Base-by-base conservation (phyloP, 2,329 filamentous ascomycete species). In the Cordyceps farinosa region DNA sequence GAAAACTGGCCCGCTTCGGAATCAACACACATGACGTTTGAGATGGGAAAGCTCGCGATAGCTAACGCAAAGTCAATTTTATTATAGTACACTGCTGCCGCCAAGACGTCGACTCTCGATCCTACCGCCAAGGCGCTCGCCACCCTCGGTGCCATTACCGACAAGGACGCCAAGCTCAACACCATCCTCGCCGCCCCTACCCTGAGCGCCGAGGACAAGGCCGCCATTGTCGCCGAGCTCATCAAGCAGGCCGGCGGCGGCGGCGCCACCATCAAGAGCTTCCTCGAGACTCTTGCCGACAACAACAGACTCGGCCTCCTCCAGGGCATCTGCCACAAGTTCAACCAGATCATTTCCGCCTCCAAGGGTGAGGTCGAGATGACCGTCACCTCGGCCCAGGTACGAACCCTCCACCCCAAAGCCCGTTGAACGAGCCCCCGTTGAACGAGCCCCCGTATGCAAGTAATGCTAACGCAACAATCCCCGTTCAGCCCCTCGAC, bases 261-360 rank as follows among this genome's bases (percentile, higher is more conserved):
- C 77, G 91, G 90, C 75, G 87, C 91, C 75, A 91, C 93, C 67
- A 82, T 98, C 78, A 92, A 95, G 88, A 96, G 97, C 86, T 93
- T 99, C 84, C 86, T 99, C 71, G 76, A 82, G 64, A 90, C 94
- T 64, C 86, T 99, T 64, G 94, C 95, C 69, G 91, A 95, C 82
- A 96, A 99, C 88, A 99, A 99, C 87, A 87, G 95, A 70, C 84
- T 99, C 70, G 87, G 88, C 68, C 82, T 95, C 67, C 85, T 99
- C 67, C 84, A 89, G 78, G 88, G 89, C 71, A 89, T 98, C 67
- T 88, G 87, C 76, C 86, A 90, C 75, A 97, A 98, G 86, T 99
- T 97, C 74, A 83, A 76, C 69, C 84, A 88, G 75, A 82, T 99
- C 73, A 96, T 98, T 84, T 87, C 91, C 73, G 95, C 95, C 69